phyloP scores from a whole-genome alignment of 768 basidiomycete genomes.

The Suillus paluster region DNA sequence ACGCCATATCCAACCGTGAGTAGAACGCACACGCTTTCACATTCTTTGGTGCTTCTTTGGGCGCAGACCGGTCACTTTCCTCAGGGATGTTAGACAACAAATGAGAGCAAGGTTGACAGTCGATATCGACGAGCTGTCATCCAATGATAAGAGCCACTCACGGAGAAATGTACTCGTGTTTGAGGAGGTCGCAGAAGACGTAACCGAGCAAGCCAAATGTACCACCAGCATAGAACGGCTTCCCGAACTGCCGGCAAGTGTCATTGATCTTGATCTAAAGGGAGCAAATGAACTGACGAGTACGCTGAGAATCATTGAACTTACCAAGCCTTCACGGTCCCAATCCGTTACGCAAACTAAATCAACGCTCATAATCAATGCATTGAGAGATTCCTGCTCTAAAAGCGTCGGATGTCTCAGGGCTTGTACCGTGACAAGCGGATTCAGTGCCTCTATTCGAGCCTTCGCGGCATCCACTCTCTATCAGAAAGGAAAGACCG shows the following conservation, averaged over 20 bases:
- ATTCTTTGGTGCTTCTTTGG: slow-evolving; percentile 61
- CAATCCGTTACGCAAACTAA: slow-evolving; percentile 89
- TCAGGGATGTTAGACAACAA: slow-evolving; percentile 13
- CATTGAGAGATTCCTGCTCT: slow-evolving; percentile 56
- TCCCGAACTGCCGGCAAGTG: slow-evolving; percentile 72
- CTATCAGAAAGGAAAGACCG: slow-evolving; percentile 46
- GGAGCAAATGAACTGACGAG: slow-evolving; percentile 13
- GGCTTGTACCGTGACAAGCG: slow-evolving; percentile 83
- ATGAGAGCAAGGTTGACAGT: slow-evolving; percentile 11
- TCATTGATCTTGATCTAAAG: slow-evolving; percentile 77
- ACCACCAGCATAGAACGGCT: slow-evolving; percentile 91
- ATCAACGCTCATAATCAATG: slow-evolving; percentile 69
- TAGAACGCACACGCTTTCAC: slow-evolving; percentile 68
- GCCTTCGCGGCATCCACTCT: slow-evolving; percentile 83
- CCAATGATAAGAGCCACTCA: slow-evolving; percentile 44
- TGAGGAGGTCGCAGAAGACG: slow-evolving; percentile 91
- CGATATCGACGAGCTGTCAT: slow-evolving; percentile 4
- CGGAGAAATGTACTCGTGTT: slow-evolving; percentile 87
- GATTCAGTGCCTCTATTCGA: slow-evolving; percentile 89
- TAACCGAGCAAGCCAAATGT: slow-evolving; percentile 91
- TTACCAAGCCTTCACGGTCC: slow-evolving; percentile 70
- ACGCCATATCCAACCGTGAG: slow-evolving; percentile 60
- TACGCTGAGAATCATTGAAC: slow-evolving; percentile 30
- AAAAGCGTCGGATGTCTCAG: slow-evolving; percentile 54
- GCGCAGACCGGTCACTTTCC: slow-evolving; percentile 64